Evolutionary conservation across 2,329 filamentous ascomycete species (phyloP).

Genomic region (Chrysoporthe austroafricana): DNA sequence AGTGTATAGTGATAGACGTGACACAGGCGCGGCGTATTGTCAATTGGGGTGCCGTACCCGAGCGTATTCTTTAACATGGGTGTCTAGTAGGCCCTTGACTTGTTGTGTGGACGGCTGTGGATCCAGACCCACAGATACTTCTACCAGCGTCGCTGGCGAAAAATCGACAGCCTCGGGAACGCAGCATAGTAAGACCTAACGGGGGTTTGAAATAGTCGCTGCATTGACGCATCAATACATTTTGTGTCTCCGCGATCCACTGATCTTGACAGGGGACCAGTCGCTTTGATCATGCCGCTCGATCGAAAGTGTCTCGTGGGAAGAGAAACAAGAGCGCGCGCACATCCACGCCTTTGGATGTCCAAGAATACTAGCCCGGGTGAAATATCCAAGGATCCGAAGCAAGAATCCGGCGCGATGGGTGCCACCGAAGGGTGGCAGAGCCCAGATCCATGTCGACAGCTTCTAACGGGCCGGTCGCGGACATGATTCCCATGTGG

Average conservation of each 20-base stretch:
- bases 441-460: background rate
- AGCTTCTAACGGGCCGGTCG: background rate
- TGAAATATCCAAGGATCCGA: background rate
- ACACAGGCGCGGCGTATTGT: background rate
- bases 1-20: background rate
- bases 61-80: no score
- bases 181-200: no score
- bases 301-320: background rate
- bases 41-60: constrained; percentile 1
- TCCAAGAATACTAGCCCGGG: background rate
- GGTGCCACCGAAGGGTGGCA: background rate
- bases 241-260: background rate
- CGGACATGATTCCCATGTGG: background rate
- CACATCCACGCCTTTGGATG: background rate
- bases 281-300: background rate
- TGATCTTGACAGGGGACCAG: background rate
- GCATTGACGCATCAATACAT: background rate
- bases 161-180: no score
- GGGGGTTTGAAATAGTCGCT: background rate
- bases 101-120: no score
- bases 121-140: no score
- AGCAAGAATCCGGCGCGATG: background rate
- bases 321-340: background rate
- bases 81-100: no score
- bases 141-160: no score